Evolutionary conservation across 805 yeast genomes (phyloP).

Genomic region (Metschnikowia drakensbergensis): DNA sequence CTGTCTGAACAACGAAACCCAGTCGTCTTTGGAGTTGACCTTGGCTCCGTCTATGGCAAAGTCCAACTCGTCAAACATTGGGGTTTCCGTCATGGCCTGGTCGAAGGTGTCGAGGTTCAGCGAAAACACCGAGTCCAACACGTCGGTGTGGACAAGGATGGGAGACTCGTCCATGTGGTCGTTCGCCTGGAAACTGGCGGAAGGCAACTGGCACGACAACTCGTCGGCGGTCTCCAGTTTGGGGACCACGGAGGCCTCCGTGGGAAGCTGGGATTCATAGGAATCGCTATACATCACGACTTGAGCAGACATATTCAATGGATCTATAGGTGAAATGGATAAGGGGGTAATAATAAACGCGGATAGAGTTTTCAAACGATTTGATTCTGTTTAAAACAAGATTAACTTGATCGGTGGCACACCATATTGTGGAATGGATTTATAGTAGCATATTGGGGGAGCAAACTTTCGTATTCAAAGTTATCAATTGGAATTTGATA

Average conservation of each 20-base stretch:
- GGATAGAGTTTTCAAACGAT: conserved; percentile 24
- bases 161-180: conserved; percentile 34
- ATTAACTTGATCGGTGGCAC: conserved; percentile 26
- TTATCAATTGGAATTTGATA: conserved; percentile 22
- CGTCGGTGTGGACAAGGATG: conserved; percentile 49
- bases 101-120: conserved; percentile 33
- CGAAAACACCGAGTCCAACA: conserved; percentile 50
- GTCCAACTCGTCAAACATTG: conserved; percentile 58
- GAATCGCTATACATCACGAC: conserved; percentile 17
- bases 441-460: conserved; percentile 32
- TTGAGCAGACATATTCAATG: conserved; percentile 19
- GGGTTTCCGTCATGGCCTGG: conserved; percentile 37
- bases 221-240: conserved; percentile 23
- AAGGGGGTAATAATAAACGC: conserved; percentile 9
- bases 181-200: conserved; percentile 13
- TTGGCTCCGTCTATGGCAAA: conserved; percentile 38
- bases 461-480: conserved; percentile 18
- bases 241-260: conserved; percentile 11
- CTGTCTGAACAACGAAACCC: conserved; percentile 59
- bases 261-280: conserved; percentile 13
- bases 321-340: conserved; percentile 6
- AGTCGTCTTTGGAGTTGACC: conserved; percentile 43
- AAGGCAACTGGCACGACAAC: conserved; percentile 27
- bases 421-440: conserved; percentile 33
- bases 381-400: conserved; percentile 14